Evolutionary conservation across 257 asterid species (phyloP), one percentile per base, ranked within the genome.

Genomic region (Solanum piurae): DNA sequence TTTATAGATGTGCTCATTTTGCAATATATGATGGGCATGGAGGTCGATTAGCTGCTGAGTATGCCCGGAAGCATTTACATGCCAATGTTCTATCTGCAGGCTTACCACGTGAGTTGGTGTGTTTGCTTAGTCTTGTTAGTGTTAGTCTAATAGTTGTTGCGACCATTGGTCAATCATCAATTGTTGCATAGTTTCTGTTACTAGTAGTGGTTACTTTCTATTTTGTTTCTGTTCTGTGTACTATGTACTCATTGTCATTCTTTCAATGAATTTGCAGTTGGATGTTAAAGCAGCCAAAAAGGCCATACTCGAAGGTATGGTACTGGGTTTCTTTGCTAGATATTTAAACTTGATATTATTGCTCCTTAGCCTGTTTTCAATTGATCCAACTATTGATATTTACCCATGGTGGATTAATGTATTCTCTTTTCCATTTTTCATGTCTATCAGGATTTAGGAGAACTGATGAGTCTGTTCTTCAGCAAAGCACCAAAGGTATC

Each of bases 41-140:
- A 46, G 98, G 99, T 76, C 93, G 97, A 52, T 90, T 93, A 88
- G 99, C 99, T 52, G 98, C 98, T 16, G 94, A 94, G 77, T 96
- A 95, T 89, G 98, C 97, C 4, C 94, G 91, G 91, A 96, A 95
- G 93, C 95, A 94, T 92, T 92, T 96, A 87, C 98, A 96, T 87
- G 79, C 86, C 86, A 95, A 94, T 92, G 98, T 96, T 89, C 93
- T 96, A 89, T 91, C 92, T 23, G 96, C 98, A 68, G 99, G 98
- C 98, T 96, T 95, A 96, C 97, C 98, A 95, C 99, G 98, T 96
- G 98, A 96, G 99, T 96, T 94, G 99, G 99, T 96, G 98, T 96
- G 98, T 96, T 93, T 88, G 92, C 89, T 86, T 86, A 87, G 90
- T 66, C 88, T 83, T 86, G n/a, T 60, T 86, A 80, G 37, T 38